A percentile compares a stretch with the other conserved stretches of the same genome.
Conservation (phyloP, 148 eudicot species). For the Fagopyrum tataricum region DNA sequence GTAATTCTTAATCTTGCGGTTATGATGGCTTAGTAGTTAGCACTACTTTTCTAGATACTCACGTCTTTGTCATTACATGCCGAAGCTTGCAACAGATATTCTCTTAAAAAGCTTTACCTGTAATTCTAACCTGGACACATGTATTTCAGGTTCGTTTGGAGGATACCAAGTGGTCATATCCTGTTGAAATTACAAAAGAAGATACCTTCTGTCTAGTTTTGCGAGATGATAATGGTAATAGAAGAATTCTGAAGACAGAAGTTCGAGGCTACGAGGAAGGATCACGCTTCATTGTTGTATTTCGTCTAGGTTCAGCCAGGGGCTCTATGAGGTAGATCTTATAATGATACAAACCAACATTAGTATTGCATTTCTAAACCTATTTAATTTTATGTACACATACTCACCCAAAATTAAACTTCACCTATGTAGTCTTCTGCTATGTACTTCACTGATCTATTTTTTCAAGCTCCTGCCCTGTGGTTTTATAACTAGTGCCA, state of each 20-base stretch:
- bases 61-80: neutral
- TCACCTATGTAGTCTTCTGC: neutral
- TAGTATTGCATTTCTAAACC: neutral
- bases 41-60: neutral
- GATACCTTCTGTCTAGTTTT: conserved; percentile 65
- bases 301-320: conserved; percentile 67
- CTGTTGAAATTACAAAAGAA: conserved; percentile 75
- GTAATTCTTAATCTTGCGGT: neutral
- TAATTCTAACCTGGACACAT: conserved; percentile 3
- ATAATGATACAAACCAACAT: neutral
- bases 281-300: conserved; percentile 89
- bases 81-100: neutral
- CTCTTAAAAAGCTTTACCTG: neutral
- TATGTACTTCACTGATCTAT: neutral
- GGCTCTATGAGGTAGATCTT: conserved; percentile 72
- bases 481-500: neutral
- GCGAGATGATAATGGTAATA: conserved; percentile 43
- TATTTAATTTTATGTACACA: neutral
- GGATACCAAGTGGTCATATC: conserved; percentile 83
- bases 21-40: neutral
- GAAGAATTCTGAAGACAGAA: conserved; percentile 55
- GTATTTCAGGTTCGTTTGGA: conserved; percentile 52
- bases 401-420: neutral
- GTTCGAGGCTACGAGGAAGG: conserved; percentile 98
- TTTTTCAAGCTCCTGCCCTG: conserved; percentile 1